Percentiles rank a stretch among this genome's conserved stretches.
phyloP scores from a whole-genome alignment of 768 basidiomycete species.

The Peribolospora kevripleyi region DNA sequence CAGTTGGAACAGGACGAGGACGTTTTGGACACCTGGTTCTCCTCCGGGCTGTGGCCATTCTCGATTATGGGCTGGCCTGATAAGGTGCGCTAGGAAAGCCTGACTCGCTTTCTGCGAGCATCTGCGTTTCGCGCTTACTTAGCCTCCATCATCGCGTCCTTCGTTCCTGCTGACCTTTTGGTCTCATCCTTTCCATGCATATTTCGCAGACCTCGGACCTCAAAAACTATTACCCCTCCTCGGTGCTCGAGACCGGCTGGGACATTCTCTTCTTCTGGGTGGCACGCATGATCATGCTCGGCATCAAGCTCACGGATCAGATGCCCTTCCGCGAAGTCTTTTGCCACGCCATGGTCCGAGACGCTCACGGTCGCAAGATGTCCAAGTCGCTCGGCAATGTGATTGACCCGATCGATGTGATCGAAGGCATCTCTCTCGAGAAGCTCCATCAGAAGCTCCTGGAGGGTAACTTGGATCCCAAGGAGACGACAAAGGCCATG shows the following conservation, averaged over 20 bases:
- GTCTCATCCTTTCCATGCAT: not conserved
- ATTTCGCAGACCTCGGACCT: constrained; percentile 43
- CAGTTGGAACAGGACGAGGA: constrained; percentile 79
- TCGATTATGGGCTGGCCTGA: constrained; percentile 95
- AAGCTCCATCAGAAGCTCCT: constrained; percentile 59
- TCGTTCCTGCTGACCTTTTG: not conserved
- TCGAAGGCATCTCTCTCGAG: constrained; percentile 57
- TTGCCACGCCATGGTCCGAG: constrained; percentile 97
- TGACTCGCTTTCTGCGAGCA: too few species aligned
- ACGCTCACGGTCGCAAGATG: constrained; percentile 98
- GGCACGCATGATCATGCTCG: constrained; percentile 88
- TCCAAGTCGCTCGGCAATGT: constrained; percentile 94
- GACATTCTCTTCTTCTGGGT: constrained; percentile 99
- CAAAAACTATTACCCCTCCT: constrained; percentile 59
- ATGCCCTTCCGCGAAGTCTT: constrained; percentile 89
- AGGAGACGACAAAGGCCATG: constrained; percentile 72
- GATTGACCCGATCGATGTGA: constrained; percentile 86
- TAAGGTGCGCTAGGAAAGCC: constrained; percentile 28
- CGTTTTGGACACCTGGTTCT: constrained; percentile 98
- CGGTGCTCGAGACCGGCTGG: constrained; percentile 94
- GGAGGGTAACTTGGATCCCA: constrained; percentile 79
- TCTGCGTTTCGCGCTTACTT: too few species aligned
- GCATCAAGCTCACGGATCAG: constrained; percentile 60
- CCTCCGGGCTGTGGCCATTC: constrained; percentile 89
- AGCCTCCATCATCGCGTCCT: not conserved